A percentile compares a stretch with the other conserved stretches of the same genome.
Conservation (phyloP, 176 grass and related monocot genomes). For the Neostapfia colusana region DNA sequence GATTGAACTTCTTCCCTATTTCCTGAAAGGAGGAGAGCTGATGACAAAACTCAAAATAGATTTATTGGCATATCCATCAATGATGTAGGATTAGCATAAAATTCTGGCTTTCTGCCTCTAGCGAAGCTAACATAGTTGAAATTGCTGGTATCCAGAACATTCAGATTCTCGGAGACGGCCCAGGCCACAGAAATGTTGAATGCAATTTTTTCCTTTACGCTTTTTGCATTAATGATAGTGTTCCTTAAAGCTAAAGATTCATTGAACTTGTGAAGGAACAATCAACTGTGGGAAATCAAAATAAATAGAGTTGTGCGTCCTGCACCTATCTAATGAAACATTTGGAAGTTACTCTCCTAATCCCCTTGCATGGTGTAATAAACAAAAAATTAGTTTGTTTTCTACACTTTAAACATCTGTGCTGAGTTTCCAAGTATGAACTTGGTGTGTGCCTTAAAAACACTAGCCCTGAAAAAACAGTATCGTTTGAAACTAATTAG, state of each 20-base stretch:
- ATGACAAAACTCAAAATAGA: slow-evolving; percentile 1
- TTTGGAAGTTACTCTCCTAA: background rate
- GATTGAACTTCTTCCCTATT: background rate
- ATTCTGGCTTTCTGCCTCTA: background rate
- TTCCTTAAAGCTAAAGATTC: slow-evolving; percentile 15
- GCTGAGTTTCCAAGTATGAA: background rate
- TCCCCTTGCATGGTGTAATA: slow-evolving; percentile 8
- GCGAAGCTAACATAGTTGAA: background rate
- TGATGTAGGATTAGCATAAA: background rate
- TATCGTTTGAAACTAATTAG: slow-evolving; percentile 9
- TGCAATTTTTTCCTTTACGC: background rate
- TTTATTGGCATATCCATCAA: background rate
- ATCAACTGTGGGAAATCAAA: background rate
- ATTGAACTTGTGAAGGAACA: background rate
- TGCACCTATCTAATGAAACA: background rate
- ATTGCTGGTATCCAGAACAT: too few species aligned
- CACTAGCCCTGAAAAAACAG: background rate
- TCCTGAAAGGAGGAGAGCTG: background rate
- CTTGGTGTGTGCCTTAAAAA: slow-evolving; percentile 5
- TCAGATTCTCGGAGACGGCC: too few species aligned
- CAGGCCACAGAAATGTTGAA: too few species aligned
- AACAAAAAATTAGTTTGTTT: background rate
- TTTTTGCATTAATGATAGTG: background rate
- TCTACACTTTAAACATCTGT: slow-evolving; percentile 14
- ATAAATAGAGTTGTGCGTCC: background rate